A percentile compares a stretch with the other conserved stretches of the same genome.
phyloP scores from a whole-genome alignment of 768 basidiomycete species.

The Pulveroboletus sp. region DNA sequence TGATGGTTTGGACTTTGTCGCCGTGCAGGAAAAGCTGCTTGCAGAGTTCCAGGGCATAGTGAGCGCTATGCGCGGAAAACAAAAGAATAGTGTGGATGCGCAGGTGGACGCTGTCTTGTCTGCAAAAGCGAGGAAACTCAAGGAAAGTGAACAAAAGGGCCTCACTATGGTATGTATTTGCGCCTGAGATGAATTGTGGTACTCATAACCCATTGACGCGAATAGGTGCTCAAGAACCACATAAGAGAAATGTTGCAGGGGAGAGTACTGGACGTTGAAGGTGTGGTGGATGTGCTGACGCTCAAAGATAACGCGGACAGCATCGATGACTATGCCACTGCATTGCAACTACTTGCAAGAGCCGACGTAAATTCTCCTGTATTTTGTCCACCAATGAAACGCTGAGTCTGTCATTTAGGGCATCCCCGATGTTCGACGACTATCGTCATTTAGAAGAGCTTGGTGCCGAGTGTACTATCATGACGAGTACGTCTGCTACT shows the following conservation, averaged over 20 bases:
- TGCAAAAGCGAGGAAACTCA: slow-evolving; percentile 43
- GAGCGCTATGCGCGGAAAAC: slow-evolving; percentile 45
- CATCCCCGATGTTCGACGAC: slow-evolving; percentile 63
- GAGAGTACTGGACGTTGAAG: slow-evolving; percentile 70
- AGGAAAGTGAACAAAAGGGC: slow-evolving; percentile 42
- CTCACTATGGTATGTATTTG: slow-evolving; percentile 35
- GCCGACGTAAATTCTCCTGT: slow-evolving; percentile 39
- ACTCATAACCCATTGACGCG: background rate
- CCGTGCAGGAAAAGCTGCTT: slow-evolving; percentile 69
- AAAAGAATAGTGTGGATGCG: slow-evolving; percentile 57
- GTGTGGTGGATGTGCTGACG: slow-evolving; percentile 76
- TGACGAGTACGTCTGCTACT: slow-evolving; percentile 64
- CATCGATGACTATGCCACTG: slow-evolving; percentile 62
- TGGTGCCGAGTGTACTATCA: slow-evolving; percentile 89
- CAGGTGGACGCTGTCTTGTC: slow-evolving; percentile 63
- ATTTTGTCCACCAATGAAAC: background rate
- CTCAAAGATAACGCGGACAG: slow-evolving; percentile 70
- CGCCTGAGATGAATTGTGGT: background rate
- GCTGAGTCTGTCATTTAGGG: slow-evolving; percentile 38
- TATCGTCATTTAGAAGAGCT: slow-evolving; percentile 65
- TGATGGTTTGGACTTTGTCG: slow-evolving; percentile 81
- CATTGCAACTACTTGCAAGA: slow-evolving; percentile 60
- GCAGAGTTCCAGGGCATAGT: slow-evolving; percentile 54
- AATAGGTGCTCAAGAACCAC: slow-evolving; percentile 65
- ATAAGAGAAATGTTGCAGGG: slow-evolving; percentile 70